A percentile compares a stretch with the other conserved stretches of the same genome.
phyloP scores from a whole-genome alignment of 371 early-diverging fungal species.

The Neoconidiobolus thromboides region DNA sequence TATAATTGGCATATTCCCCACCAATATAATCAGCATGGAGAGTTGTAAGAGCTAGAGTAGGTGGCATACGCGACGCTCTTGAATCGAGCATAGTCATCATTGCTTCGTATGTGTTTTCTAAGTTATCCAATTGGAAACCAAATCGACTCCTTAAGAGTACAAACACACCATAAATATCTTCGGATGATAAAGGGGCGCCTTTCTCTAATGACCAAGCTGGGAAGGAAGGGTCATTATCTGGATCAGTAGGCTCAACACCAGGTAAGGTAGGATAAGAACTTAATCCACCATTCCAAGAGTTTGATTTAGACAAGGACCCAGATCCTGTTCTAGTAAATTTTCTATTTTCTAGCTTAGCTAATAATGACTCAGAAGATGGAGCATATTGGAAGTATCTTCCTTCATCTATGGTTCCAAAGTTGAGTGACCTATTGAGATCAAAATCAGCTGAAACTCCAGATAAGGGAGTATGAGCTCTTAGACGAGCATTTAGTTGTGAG shows the following conservation, averaged over 20 bases:
- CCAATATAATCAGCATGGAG: conserved; percentile 75
- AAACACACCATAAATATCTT: conserved; percentile 43
- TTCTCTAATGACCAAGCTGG: conserved; percentile 45
- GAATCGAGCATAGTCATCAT: conserved; percentile 68
- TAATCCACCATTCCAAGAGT: background rate
- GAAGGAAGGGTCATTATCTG: conserved; percentile 20
- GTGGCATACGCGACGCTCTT: conserved; percentile 54
- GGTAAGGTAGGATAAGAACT: background rate
- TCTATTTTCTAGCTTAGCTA: conserved; percentile 44
- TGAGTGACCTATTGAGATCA: background rate
- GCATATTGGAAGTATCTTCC: conserved; percentile 53
- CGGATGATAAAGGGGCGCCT: conserved; percentile 35
- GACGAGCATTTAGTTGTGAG: too few species aligned
- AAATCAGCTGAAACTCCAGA: background rate
- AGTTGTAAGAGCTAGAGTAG: conserved; percentile 47
- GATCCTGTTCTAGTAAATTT: conserved; percentile 22
- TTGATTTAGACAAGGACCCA: conserved; percentile 6
- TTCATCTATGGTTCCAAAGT: conserved; percentile 8
- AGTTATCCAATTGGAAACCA: conserved; percentile 66
- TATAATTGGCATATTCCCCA: conserved; percentile 66
- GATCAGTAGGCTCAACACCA: background rate
- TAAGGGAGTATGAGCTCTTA: background rate
- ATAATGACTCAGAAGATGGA: conserved; percentile 49
- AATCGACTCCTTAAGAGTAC: conserved; percentile 35
- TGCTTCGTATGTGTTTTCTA: conserved; percentile 52